Base-by-base conservation (phyloP, 129 eudicot genomes). In the Centella asiatica region DNA sequence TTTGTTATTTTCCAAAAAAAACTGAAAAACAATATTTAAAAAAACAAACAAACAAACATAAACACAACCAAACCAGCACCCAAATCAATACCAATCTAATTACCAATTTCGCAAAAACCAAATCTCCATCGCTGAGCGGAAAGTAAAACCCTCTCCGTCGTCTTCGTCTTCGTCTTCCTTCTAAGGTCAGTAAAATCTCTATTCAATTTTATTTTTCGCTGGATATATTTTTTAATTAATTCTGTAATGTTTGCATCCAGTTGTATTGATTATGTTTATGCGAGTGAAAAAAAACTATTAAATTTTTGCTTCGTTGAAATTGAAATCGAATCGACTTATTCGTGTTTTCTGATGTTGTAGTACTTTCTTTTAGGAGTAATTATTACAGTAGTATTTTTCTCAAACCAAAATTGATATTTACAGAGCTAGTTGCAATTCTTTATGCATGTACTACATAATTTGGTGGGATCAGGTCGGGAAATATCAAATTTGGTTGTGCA, bases 21-120 rank as follows among this genome's bases (percentile, higher is more conserved):
- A n/a, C n/a, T n/a, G n/a, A n/a, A n/a, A 37, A 37, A 13, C 42
- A 37, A 37, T 37, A 7, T 37, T 37, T 37, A 7, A 24, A 42
- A 67, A 53, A 5, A 8, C 14, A 31, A 17, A 56, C 1, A 2
- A 20, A 58, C 7, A 34, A 33, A 34, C 62, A 27, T 24, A 57
- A 42, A 42, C 47, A 37, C 42, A 37, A 42, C 47, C 47, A 42
- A 42, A 42, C 13, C 3, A 42, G 3, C 12, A 42, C 47, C 47
- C 13, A 42, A 17, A 42, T 11, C 15, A 12, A n/a, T n/a, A n/a
- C n/a, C 17, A 42, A 42, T 14, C 36, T 6, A 28, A 18, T 8
- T 22, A 9, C 63, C 28, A 33, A 58, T n/a, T 58, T 58, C 7
- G 34, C 40, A 33, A 25, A 27, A 44, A 62, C 26, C 67, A 44